Base-by-base conservation (phyloP, 352 stramenopile genomes). In the Phytophthora pisi region DNA sequence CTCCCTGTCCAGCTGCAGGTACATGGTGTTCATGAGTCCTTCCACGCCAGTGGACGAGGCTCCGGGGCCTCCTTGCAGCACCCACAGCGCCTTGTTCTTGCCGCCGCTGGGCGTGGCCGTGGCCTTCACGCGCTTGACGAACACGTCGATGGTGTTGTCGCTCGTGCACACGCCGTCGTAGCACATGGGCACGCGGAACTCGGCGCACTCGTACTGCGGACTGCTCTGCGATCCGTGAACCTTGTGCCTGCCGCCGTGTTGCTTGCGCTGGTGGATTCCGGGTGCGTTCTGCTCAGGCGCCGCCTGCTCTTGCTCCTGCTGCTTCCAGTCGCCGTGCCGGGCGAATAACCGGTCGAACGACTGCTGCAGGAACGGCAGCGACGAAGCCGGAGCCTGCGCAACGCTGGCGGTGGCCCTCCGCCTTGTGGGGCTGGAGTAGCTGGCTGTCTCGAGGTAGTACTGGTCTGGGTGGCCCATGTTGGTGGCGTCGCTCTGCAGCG, bases 1-100 rank as follows among this genome's bases (percentile, higher is more conserved):
- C 31, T 82, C 51, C 40, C 66, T 59, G 11, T 90, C 75, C 18
- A 89, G 58, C 31, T 88, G 51, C 50, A 66, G 52, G 69, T 79
- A 90, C 63, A 92, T 74, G 36, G 72, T 77, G 20, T 81, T 64
- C 81, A 92, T 87, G 38, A 92, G 68, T 6, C 64, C 64, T 68
- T 92, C 84, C 61, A 92, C 88, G 24, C 82, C 84, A 4, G 79
- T 90, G 5, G 84, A 92, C 20, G 84, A 91, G 16, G 84, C 84
- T 6, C 84, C 84, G 5, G 84, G 84, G 0, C 84, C 84, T 51
- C 84, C 84, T 51, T 92, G 84, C 26, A 92, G 71, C 47, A 92
- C 78, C 84, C 84, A 92, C 34, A 92, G 62, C 18, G 84, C 70
- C 43, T 88, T 89, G 11, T 68, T 69, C 15, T 65, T 24, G 38